A percentile compares a stretch with the other conserved stretches of the same genome.
Conservation (phyloP, 768 basidiomycete species). For the Ramaria sp. region DNA sequence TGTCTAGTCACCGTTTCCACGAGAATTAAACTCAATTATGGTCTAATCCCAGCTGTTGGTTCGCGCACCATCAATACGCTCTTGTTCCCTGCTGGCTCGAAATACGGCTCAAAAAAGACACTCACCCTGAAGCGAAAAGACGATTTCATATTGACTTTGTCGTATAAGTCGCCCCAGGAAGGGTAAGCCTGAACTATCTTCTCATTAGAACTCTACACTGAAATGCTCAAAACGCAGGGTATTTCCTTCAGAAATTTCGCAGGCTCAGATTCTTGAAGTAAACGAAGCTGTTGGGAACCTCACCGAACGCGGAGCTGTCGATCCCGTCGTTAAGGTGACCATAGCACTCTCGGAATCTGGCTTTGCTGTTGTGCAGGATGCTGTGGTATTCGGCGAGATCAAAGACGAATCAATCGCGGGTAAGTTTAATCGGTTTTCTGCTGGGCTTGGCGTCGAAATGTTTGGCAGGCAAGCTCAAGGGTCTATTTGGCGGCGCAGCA, state of each 20-base stretch:
- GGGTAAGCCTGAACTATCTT: constrained; percentile 34
- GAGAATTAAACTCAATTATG: not conserved
- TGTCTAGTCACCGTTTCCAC: not conserved
- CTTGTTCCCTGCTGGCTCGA: constrained; percentile 71
- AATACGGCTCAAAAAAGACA: constrained; percentile 74
- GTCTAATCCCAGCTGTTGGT: constrained; percentile 21
- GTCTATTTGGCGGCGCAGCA: constrained; percentile 63
- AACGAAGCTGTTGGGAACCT: constrained; percentile 71
- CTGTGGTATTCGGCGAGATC: constrained; percentile 67
- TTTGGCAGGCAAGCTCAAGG: constrained; percentile 69
- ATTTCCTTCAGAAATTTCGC: constrained; percentile 63
- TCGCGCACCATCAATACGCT: constrained; percentile 64
- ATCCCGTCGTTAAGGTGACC: constrained; percentile 82
- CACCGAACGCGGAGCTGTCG: constrained; percentile 68
- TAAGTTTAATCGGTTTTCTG: constrained; percentile 19
- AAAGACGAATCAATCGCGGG: constrained; percentile 73
- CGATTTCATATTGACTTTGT: constrained; percentile 70
- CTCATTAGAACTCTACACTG: not conserved
- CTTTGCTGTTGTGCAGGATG: constrained; percentile 71
- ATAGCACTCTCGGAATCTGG: constrained; percentile 79
- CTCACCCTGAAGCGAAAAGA: constrained; percentile 77
- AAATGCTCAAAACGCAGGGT: constrained; percentile 31
- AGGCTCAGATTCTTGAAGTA: constrained; percentile 64
- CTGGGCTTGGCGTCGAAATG: constrained; percentile 9
- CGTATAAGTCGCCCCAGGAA: constrained; percentile 57